Percentiles rank a stretch among this genome's conserved stretches.
Evolutionary conservation across 306 rosid species (phyloP).

Genomic region (Medicago lupulina): DNA sequence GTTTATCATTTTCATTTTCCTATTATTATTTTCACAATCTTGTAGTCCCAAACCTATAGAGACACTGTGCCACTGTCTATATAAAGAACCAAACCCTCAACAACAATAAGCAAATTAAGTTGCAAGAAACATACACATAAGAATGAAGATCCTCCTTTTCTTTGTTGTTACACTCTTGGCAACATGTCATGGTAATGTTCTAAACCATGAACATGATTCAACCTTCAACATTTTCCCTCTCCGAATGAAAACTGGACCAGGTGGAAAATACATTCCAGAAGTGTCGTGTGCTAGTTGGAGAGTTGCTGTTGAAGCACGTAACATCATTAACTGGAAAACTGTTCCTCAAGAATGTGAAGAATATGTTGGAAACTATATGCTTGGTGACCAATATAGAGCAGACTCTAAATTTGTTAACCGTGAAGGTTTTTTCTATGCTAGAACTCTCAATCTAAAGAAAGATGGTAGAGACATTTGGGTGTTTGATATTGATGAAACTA

Average conservation of each 20-base stretch:
- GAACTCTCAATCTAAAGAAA: conserved; percentile 17
- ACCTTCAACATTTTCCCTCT: conserved; percentile 49
- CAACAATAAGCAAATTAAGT: background rate
- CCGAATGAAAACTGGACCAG: conserved; percentile 18
- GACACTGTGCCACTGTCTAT: background rate
- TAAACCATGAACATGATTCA: conserved; percentile 18
- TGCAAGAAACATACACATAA: background rate
- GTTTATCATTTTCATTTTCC: background rate
- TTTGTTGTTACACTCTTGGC: background rate
- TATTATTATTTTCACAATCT: background rate
- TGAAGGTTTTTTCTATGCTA: conserved; percentile 42
- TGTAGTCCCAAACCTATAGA: background rate
- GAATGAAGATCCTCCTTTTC: conserved; percentile 5
- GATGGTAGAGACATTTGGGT: conserved; percentile 47
- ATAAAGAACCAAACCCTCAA: background rate
- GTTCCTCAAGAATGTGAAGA: conserved; percentile 51
- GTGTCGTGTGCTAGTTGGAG: conserved; percentile 64
- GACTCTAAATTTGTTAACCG: conserved; percentile 52
- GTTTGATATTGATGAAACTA: conserved; percentile 64
- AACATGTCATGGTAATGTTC: conserved; percentile 24
- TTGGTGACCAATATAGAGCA: conserved; percentile 46
- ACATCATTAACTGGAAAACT: conserved; percentile 46
- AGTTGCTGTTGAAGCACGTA: conserved; percentile 62
- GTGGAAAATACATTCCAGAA: conserved; percentile 33
- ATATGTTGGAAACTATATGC: conserved; percentile 59